These are phyloP conservation scores for Paulownia fortunei DNA, from an alignment of 257 asterid species.

Conservation along the genomic window DNA sequence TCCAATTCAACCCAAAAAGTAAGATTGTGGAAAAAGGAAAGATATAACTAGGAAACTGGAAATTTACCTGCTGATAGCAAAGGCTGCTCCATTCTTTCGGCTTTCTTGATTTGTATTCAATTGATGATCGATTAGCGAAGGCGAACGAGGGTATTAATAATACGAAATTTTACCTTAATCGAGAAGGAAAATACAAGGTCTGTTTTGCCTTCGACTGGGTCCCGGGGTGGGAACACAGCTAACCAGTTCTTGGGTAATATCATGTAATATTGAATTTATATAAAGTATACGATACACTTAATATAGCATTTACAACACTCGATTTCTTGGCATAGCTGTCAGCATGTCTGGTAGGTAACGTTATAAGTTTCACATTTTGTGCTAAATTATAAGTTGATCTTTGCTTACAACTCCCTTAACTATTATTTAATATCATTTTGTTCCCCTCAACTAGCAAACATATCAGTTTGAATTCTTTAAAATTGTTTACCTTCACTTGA, in stretches of 20 bases:
- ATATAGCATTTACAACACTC: too few species aligned
- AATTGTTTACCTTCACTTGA: too few species aligned
- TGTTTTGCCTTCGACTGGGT: not conserved
- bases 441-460: not conserved
- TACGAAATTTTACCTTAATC: conserved; percentile 45
- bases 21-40: not conserved
- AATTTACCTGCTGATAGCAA: conserved; percentile 55
- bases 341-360: conserved; percentile 3
- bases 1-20: conserved; percentile 10
- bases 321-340: too few species aligned
- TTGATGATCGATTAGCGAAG: conserved; percentile 16
- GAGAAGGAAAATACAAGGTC: conserved; percentile 37
- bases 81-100: conserved; percentile 53
- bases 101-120: conserved; percentile 5
- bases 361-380: not conserved
- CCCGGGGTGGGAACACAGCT: too few species aligned
- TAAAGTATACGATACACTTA: too few species aligned
- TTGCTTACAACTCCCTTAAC: not conserved
- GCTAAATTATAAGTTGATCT: not conserved
- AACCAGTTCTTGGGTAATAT: not conserved
- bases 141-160: conserved; percentile 15
- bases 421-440: not conserved
- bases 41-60: not conserved
- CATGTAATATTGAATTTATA: too few species aligned
- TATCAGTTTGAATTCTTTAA: not conserved